These are phyloP conservation scores for Durusdinium trenchii DNA, from an alignment of 73 alveolate species.

Conservation along the genomic window DNA sequence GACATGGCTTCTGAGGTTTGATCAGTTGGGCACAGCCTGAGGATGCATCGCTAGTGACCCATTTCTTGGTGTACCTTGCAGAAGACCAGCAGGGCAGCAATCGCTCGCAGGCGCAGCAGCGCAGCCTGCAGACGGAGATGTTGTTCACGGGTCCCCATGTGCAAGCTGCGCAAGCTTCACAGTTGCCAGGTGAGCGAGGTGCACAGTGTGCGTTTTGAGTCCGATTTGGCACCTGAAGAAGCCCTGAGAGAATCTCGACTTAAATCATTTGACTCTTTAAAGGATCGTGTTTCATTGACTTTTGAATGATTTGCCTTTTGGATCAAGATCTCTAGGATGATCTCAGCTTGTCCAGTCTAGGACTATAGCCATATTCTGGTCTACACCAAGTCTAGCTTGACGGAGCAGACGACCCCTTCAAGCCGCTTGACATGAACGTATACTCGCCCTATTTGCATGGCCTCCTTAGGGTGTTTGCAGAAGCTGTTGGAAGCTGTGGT, in stretches of 20 bases:
- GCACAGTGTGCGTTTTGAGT: no score
- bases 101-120: constrained; percentile 6
- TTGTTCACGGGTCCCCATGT: no score
- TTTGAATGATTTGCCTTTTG: no score
- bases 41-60: background rate
- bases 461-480: background rate
- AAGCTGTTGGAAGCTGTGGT: background rate
- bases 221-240: no score
- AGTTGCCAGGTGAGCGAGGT: no score
- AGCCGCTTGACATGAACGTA: background rate
- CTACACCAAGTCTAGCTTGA: background rate
- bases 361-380: background rate
- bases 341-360: no score
- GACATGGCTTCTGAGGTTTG: background rate
- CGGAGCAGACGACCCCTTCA: constrained; percentile 27
- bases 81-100: background rate
- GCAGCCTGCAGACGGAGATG: no score
- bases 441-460: background rate
- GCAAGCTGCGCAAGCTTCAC: no score
- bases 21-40: background rate
- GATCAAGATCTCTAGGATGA: no score
- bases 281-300: no score
- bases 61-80: background rate
- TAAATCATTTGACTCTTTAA: no score
- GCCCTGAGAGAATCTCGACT: no score